A percentile compares a stretch with the other conserved stretches of the same genome.
phyloP scores from a whole-genome alignment of 179 eudicot genomes.

The Nepenthes alata region DNA sequence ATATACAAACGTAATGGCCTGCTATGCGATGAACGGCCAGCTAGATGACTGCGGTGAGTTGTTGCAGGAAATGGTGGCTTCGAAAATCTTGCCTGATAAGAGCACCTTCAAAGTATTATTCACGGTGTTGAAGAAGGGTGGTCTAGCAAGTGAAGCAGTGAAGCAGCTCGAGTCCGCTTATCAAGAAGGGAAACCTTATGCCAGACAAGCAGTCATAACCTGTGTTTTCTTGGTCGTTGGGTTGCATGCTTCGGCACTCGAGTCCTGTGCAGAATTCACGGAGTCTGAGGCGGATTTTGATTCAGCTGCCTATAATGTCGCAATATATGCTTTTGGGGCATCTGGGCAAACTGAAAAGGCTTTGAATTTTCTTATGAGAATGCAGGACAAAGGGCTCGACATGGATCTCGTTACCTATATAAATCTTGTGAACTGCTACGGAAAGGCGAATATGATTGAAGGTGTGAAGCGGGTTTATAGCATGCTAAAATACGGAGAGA shows the following conservation, averaged over 20 bases:
- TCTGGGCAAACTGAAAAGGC: conserved; percentile 56
- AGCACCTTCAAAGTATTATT: conserved; percentile 58
- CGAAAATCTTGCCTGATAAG: conserved; percentile 34
- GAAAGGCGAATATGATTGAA: conserved; percentile 67
- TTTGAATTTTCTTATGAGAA: conserved; percentile 54
- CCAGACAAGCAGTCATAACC: conserved; percentile 51
- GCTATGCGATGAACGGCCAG: conserved; percentile 56
- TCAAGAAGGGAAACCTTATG: conserved; percentile 41
- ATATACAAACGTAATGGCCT: conserved; percentile 57
- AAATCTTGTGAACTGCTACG: conserved; percentile 60
- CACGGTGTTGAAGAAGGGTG: conserved; percentile 59
- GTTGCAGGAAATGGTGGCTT: conserved; percentile 44
- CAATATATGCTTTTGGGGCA: conserved; percentile 45
- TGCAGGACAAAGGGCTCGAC: conserved; percentile 64
- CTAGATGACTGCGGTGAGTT: conserved; percentile 45
- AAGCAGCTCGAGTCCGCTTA: conserved; percentile 46
- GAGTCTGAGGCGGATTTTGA: conserved; percentile 26
- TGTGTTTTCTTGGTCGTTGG: conserved; percentile 51
- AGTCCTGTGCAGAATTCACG: conserved; percentile 29
- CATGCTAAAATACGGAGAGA: conserved; percentile 38
- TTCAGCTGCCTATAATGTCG: conserved; percentile 45
- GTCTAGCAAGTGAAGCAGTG: conserved; percentile 40
- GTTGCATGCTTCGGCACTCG: conserved; percentile 38
- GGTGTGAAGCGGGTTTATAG: conserved; percentile 59
- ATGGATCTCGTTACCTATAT: conserved; percentile 54